Base-by-base conservation (phyloP, 257 asterid genomes). In the Verbascum thapsus region DNA sequence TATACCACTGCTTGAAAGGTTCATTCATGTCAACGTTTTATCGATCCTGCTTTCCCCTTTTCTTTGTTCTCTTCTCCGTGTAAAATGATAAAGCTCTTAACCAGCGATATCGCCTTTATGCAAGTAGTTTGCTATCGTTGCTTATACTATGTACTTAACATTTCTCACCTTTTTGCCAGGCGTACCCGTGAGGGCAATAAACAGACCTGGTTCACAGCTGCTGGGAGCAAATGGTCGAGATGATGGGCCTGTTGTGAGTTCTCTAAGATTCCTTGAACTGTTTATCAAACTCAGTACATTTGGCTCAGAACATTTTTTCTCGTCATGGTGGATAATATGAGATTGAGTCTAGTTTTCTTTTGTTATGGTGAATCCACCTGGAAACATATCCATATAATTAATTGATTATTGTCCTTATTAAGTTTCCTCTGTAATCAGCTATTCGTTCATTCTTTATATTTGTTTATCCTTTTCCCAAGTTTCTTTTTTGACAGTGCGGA, bases 181-280 rank as follows among this genome's bases (percentile, higher is more conserved):
- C 74, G 74, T 84, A 60, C 78, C 96, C 3, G 88, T 88, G 76
- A 85, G 96, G 52, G 95, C 94, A 43, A 86, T 88, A 43, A 90
- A 90, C 78, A 81, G 99, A 79, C 99, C 99, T 61, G 95, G 89
- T 23, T 77, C 98, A 6, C 99, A 94, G 72, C 72, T 88, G 75
- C 84, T 94, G 3, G 99, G 99, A 52, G 91, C 92, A 54, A 90
- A 88, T 83, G 99, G 99, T 67, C 96, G 99, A 67, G 99, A 94
- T 75, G 99, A 90, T 69, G 99, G 99, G 20, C 91, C 96, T 52
- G 54, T 80, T 65, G 99, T 94, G 81, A 82, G 99, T 84, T 72
- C 55, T 59, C 58, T 40, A 43, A 26, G 40, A 39, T 58, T 10
- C 44, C 12, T 17, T 34, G 45, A 20, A 55, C 47, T 8, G 18